phyloP scores from a whole-genome alignment of 2,329 filamentous ascomycete genomes.

The Colletotrichum godetiae region DNA sequence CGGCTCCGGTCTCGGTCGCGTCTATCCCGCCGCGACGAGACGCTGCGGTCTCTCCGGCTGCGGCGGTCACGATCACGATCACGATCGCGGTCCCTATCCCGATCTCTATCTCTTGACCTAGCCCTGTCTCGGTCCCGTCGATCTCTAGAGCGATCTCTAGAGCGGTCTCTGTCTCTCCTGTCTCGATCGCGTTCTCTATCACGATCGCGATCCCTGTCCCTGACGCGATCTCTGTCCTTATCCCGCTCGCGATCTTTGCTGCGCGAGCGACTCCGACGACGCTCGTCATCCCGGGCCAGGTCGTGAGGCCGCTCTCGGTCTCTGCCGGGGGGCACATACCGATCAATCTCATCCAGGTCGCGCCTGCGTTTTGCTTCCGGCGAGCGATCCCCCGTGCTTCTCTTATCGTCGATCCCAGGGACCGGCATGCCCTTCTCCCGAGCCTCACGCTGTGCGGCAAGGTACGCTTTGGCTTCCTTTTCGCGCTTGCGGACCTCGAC shows the following conservation, averaged over 20 bases:
- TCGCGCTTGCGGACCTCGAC: slow-evolving; percentile 72
- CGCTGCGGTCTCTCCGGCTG: slow-evolving; percentile 25
- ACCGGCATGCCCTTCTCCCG: slow-evolving; percentile 68
- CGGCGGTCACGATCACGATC: slow-evolving; percentile 36
- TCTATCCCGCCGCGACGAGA: slow-evolving; percentile 21
- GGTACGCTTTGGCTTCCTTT: slow-evolving; percentile 72
- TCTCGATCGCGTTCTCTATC: slow-evolving; percentile 47
- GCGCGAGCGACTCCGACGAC: slow-evolving; percentile 49
- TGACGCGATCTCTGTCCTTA: slow-evolving; percentile 45
- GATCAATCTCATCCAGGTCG: slow-evolving; percentile 54
- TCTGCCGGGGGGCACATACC: slow-evolving; percentile 59
- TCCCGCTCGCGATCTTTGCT: slow-evolving; percentile 48
- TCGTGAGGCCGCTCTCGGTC: slow-evolving; percentile 41
- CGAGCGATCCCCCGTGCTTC: slow-evolving; percentile 51
- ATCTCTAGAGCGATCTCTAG: slow-evolving; percentile 42
- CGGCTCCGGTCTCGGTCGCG: slow-evolving; percentile 21
- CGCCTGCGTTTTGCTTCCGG: slow-evolving; percentile 54
- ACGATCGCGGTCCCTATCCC: slow-evolving; percentile 24
- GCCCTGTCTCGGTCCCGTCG: slow-evolving; percentile 43
- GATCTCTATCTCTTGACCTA: slow-evolving; percentile 45
- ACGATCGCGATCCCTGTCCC: slow-evolving; percentile 46
- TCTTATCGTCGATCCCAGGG: slow-evolving; percentile 67
- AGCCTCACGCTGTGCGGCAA: slow-evolving; percentile 71
- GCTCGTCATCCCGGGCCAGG: slow-evolving; percentile 45
- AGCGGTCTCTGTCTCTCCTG: slow-evolving; percentile 39